Percentiles rank a stretch among this genome's conserved stretches.
Conservation (phyloP, 208 protist species). For the Leptomonas seymouri region DNA sequence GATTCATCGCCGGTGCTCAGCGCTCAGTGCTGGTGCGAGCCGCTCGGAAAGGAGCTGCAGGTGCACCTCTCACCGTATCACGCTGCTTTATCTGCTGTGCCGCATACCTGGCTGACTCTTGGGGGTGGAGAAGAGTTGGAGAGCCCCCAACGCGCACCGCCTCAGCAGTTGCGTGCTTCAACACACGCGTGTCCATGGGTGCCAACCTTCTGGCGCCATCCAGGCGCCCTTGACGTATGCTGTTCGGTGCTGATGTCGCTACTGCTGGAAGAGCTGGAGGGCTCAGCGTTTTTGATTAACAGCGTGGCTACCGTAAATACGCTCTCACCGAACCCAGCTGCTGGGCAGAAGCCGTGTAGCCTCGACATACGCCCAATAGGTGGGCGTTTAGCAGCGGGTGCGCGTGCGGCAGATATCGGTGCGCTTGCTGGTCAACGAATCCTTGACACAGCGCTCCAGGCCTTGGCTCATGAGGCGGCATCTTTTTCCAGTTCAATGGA, state of each 20-base stretch:
- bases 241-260: slow-evolving; percentile 59
- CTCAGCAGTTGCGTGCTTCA: neutral
- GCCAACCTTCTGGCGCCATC: slow-evolving; percentile 63
- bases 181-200: slow-evolving; percentile 9
- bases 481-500: too few relatives aligned
- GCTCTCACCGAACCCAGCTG: neutral
- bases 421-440: slow-evolving; percentile 23
- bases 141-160: neutral
- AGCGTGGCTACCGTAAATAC: neutral
- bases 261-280: slow-evolving; percentile 29
- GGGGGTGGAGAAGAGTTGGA: too few relatives aligned
- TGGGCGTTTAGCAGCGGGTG: neutral
- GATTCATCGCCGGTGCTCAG: neutral
- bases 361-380: neutral
- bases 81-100: slow-evolving; percentile 21
- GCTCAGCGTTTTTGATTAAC: neutral
- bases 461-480: neutral
- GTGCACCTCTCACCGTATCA: slow-evolving; percentile 21
- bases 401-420: neutral
- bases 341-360: neutral
- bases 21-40: slow-evolving; percentile 29
- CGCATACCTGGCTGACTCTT: slow-evolving; percentile 2
- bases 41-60: slow-evolving; percentile 12
- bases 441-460: slow-evolving; percentile 15
- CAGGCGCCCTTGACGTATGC: slow-evolving; percentile 46